A percentile compares a stretch with the other conserved stretches of the same genome.
phyloP scores from a whole-genome alignment of 371 early-diverging fungal genomes.

The Blakeslea trispora region DNA sequence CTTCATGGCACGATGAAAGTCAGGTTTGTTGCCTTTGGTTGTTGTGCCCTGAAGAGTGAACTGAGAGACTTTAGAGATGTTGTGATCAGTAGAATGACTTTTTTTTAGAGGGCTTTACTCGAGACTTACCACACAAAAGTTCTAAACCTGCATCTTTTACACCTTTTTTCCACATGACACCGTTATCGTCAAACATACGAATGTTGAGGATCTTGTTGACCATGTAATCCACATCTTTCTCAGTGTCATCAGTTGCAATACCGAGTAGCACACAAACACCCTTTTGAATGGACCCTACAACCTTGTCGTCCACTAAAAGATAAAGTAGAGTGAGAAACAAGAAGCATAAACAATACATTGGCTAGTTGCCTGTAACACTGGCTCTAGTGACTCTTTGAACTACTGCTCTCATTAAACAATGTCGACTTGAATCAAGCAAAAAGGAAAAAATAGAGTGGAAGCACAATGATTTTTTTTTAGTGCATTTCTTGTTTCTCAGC shows the following conservation, averaged over 20 bases:
- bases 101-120: neutral
- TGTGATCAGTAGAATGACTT: neutral
- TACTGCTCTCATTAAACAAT: conserved; percentile 42
- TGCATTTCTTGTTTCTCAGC: too few species aligned
- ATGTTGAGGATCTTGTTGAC: conserved; percentile 72
- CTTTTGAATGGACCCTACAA: conserved; percentile 70
- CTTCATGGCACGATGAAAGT: conserved; percentile 88
- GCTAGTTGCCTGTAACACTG: conserved; percentile 31
- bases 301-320: conserved; percentile 58
- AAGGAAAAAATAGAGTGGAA: neutral
- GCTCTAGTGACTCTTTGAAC: conserved; percentile 43
- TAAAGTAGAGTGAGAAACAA: neutral
- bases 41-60: conserved; percentile 82
- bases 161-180: conserved; percentile 73
- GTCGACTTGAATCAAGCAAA: too few species aligned
- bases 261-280: conserved; percentile 82
- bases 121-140: conserved; percentile 66
- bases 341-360: neutral
- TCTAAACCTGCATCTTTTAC: conserved; percentile 72
- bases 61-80: conserved; percentile 65
- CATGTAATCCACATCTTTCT: conserved; percentile 76
- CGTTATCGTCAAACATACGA: conserved; percentile 72
- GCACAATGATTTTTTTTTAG: too few species aligned
- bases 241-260: conserved; percentile 70
- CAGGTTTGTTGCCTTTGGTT: conserved; percentile 84